phyloP scores from a whole-genome alignment of 495 filamentous ascomycete species.

The Podospora didyma region DNA sequence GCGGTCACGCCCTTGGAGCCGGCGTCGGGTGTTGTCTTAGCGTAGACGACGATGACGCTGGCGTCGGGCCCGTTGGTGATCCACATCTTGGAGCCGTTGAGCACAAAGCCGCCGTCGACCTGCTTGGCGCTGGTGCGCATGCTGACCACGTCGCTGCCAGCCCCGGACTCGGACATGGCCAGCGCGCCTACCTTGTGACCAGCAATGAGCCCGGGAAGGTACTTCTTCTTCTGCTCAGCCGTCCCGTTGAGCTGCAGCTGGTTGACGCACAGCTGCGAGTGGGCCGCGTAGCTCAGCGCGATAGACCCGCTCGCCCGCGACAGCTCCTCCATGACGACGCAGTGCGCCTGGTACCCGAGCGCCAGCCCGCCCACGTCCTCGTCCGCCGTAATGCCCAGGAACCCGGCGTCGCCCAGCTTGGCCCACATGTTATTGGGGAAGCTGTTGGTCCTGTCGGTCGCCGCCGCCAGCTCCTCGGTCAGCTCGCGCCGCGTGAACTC shows the following conservation, averaged over 20 bases:
- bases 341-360: constrained; percentile 97
- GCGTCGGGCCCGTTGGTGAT: constrained; percentile 98
- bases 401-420: constrained; percentile 86
- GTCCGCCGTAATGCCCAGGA: constrained; percentile 91
- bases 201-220: constrained; percentile 75
- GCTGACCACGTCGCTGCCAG: constrained; percentile 89
- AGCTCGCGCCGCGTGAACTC: constrained; percentile 89
- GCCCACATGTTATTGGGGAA: constrained; percentile 92
- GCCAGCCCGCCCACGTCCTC: constrained; percentile 88
- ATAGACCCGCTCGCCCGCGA: constrained; percentile 70
- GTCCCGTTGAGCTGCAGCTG: constrained; percentile 91
- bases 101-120: constrained; percentile 78
- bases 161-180: constrained; percentile 91
- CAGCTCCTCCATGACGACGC: constrained; percentile 90
- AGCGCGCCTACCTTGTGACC: constrained; percentile 83
- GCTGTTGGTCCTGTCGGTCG: constrained; percentile 78
- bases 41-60: constrained; percentile 85
- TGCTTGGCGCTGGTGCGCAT: constrained; percentile 84
- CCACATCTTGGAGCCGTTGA: constrained; percentile 99
- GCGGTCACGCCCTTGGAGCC: constrained; percentile 93
- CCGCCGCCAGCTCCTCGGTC: constrained; percentile 73
- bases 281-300: constrained; percentile 86
- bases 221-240: constrained; percentile 69
- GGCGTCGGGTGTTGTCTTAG: constrained; percentile 79
- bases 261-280: constrained; percentile 95